Evolutionary conservation across 2,329 filamentous ascomycete genomes (phyloP).

Genomic region (Penicillium occitanis): DNA sequence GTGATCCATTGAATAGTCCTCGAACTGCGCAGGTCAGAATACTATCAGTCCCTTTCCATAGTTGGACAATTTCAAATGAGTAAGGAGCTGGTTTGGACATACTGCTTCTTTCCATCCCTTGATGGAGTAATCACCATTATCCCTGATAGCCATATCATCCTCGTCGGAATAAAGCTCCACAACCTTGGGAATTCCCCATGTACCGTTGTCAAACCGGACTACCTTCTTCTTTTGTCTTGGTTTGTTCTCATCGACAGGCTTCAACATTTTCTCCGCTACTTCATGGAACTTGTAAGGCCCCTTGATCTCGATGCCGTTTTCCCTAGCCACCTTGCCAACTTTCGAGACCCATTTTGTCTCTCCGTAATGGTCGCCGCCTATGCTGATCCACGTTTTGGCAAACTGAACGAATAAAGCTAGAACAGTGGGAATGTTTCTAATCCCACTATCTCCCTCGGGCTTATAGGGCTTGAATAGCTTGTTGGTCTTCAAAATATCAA

Average conservation of each 20-base stretch:
- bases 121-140: conserved; percentile 16
- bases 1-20: conserved; percentile 7
- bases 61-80: not conserved
- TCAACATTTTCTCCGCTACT: not conserved
- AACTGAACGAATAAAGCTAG: conserved; percentile 16
- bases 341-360: conserved; percentile 17
- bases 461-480: conserved; percentile 2
- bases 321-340: conserved; percentile 6
- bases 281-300: conserved; percentile 15
- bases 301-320: conserved; percentile 9
- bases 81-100: not conserved
- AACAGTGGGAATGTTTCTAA: conserved; percentile 9
- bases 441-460: conserved; percentile 2
- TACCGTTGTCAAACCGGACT: conserved; percentile 3
- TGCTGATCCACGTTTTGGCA: not conserved
- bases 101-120: conserved; percentile 16
- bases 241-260: not conserved
- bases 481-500: conserved; percentile 8
- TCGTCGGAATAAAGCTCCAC: conserved; percentile 12
- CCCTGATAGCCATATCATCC: conserved; percentile 7
- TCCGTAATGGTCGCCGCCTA: conserved; percentile 14
- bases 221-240: not conserved
- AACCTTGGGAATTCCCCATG: not conserved
- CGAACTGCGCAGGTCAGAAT: conserved; percentile 8
- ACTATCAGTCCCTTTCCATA: not conserved